Conservation (phyloP, 768 basidiomycete genomes). For the Pulveroboletus sp. region DNA sequence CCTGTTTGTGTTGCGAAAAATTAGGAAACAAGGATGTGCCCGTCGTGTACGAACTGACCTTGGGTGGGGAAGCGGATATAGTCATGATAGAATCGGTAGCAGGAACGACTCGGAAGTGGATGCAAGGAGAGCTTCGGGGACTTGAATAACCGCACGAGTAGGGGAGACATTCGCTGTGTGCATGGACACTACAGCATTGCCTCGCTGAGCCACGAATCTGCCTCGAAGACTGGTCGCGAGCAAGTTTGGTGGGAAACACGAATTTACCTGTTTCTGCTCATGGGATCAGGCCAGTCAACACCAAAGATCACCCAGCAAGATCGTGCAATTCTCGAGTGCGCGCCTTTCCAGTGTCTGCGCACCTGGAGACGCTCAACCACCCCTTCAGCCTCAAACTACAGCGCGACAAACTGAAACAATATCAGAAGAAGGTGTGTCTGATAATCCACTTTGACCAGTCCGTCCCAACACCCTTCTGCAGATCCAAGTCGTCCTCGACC, state of each 20-base stretch:
- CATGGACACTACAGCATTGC: conserved; percentile 29
- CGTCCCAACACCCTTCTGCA: conserved; percentile 27
- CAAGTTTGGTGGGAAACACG: conserved; percentile 19
- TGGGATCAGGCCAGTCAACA: conserved; percentile 71
- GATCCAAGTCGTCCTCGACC: conserved; percentile 84
- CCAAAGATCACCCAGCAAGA: conserved; percentile 94
- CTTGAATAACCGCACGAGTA: conserved; percentile 23
- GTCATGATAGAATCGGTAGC: conserved; percentile 56
- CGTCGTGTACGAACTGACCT: conserved; percentile 36
- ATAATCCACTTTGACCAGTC: neutral
- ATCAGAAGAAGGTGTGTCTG: conserved; percentile 80
- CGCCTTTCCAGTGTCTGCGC: conserved; percentile 21
- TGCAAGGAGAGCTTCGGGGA: conserved; percentile 7
- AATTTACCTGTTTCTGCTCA: conserved; percentile 22
- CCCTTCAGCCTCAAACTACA: conserved; percentile 84
- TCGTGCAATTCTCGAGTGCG: conserved; percentile 92
- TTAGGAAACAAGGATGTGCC: conserved; percentile 2
- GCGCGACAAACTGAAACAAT: conserved; percentile 92
- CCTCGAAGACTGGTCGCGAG: conserved; percentile 13
- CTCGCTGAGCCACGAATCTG: conserved; percentile 12
- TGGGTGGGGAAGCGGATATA: conserved; percentile 54
- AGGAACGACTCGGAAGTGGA: conserved; percentile 13
- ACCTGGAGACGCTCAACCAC: conserved; percentile 18
- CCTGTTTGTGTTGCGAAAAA: conserved; percentile 35
- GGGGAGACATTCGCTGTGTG: conserved; percentile 28